Percentiles rank a stretch among this genome's conserved stretches.
Evolutionary conservation across 179 eudicot genomes (phyloP).

Genomic region (Carnegiea gigantea): DNA sequence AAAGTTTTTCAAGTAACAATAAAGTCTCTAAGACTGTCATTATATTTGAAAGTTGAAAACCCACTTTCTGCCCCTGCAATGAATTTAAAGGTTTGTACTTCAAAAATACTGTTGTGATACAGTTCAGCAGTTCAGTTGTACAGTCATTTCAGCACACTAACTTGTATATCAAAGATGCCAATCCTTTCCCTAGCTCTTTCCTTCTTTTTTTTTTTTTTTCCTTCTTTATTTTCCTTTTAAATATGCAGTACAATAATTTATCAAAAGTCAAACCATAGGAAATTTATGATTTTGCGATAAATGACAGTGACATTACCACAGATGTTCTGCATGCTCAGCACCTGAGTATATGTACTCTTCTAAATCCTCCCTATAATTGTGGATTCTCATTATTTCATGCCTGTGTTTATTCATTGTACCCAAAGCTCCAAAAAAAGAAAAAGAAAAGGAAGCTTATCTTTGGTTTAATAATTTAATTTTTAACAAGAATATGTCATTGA

Average conservation of each 20-base stretch:
- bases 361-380: background rate
- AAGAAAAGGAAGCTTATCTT: too few species aligned
- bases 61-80: background rate
- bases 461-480: too few species aligned
- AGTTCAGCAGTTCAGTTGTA: background rate
- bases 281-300: background rate
- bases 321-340: slow-evolving; percentile 15
- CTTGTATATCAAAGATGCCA: slow-evolving; percentile 11
- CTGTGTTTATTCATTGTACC: background rate
- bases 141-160: slow-evolving; percentile 16
- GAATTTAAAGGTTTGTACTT: background rate
- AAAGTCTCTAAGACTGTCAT: too few species aligned
- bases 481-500: too few species aligned
- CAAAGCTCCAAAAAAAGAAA: background rate
- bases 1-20: too few species aligned
- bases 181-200: background rate
- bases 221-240: background rate
- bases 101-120: background rate
- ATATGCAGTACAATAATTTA: background rate
- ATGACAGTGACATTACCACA: slow-evolving; percentile 28
- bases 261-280: slow-evolving; percentile 23
- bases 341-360: background rate
- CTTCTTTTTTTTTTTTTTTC: background rate
- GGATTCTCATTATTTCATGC: background rate
- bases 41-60: background rate